Evolutionary conservation across 1,139 yeast genomes (phyloP).

Genomic region (Martiniozyma asiatica): DNA sequence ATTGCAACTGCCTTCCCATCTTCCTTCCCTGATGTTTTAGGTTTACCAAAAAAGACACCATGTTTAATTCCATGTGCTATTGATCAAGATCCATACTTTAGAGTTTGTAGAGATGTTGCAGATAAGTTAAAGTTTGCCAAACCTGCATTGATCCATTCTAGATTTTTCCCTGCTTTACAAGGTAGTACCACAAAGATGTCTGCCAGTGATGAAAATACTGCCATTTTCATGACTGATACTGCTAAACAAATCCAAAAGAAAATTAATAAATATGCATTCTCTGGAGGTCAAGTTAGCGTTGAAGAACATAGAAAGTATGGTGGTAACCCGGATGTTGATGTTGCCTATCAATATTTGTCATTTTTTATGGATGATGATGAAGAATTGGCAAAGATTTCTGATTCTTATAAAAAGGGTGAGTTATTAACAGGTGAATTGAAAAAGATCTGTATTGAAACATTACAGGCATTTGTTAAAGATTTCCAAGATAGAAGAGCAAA

Average conservation of each 20-base stretch:
- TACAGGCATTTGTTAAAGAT: conserved; percentile 64
- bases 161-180: conserved; percentile 96
- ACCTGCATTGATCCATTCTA: conserved; percentile 87
- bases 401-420: conserved; percentile 68
- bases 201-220: conserved; percentile 70
- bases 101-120: conserved; percentile 97
- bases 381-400: conserved; percentile 49
- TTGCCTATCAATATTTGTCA: conserved; percentile 83
- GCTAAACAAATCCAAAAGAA: conserved; percentile 86
- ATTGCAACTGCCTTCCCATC: conserved; percentile 94
- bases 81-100: conserved; percentile 97
- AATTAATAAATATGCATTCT: conserved; percentile 91
- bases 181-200: conserved; percentile 97
- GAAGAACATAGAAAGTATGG: conserved; percentile 88
- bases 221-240: conserved; percentile 92
- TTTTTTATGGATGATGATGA: conserved; percentile 87
- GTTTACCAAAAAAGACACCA: conserved; percentile 76
- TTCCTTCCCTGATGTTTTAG: conserved; percentile 89
- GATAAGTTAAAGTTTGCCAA: conserved; percentile 81
- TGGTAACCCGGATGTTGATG: conserved; percentile 93
- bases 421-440: conserved; percentile 90
- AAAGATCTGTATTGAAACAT: conserved; percentile 67
- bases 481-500: conserved; percentile 71
- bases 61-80: conserved; percentile 98
- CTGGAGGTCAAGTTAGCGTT: conserved; percentile 81